Evolutionary conservation across 208 protist genomes (phyloP), one percentile per base, ranked within the genome.

Genomic region (Trypanosoma mega): DNA sequence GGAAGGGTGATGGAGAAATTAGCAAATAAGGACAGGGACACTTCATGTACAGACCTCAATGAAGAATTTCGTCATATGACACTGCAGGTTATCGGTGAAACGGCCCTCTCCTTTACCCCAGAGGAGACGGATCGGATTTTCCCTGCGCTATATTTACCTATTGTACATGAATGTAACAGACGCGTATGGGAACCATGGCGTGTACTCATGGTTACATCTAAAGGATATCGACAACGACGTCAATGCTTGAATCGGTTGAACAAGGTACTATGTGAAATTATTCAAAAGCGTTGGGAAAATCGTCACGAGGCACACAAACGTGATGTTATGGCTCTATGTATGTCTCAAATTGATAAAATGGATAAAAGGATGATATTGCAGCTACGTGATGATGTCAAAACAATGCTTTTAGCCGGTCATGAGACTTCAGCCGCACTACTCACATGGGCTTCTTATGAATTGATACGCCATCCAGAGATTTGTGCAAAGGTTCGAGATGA

Each of bases 41-140:
- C 20, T 16, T 68, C 73, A 12, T 88, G 72, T 54, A 58, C 94
- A n/a, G 87, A 92, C 55, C 58, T 96, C 31, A 87, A 83, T 52
- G 90, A 94, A 63, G 87, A 94, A 68, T 96, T 90, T 63, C 82
- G 90, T 47, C 87, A 92, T 71, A 87, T 96, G 85, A 96, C 87
- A 34, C 72, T 94, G 41, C 85, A 92, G 69, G 87, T 96, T 2
- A 94, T 94, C 57, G 85, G 87, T 20, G 77, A 96, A 72, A 89
- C 74, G 34, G 78, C 76, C 0, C 76, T 96, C 26, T 93, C 83
- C 30, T 68, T 94, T 41, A 85, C 76, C 9, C 72, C 82, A 1
- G 85, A 94, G 52, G 85, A 94, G 72, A 86, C 78, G 11, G 87
- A 96, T 50, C 67, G 74, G 44, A 93, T 96, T 60, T 96, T 96